Base-by-base conservation (phyloP, 2,329 filamentous ascomycete genomes). In the Talaromyces sp. region DNA sequence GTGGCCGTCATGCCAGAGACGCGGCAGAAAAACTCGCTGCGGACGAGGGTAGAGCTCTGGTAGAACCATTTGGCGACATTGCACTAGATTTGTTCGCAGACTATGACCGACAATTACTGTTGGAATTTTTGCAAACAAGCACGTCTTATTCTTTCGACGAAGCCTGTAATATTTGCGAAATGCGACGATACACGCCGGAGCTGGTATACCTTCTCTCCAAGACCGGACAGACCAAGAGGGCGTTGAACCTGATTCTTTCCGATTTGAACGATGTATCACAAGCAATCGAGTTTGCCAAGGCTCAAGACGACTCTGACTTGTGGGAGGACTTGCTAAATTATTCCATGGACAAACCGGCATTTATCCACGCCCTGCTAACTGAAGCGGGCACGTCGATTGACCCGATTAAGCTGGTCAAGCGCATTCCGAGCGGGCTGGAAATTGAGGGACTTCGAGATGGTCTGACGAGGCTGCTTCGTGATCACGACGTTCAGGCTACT, bases 281-380 rank as follows among this genome's bases (percentile, higher is more conserved):
- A 66, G 94, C 94, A 9, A 99, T 99, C 66, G 84, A 88, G 1
- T 99, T 99, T 69, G 92, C 92, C 58, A 97, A 97, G 73, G 88
- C 92, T 63, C 92, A 97, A 70, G 88, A 94, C 64, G 92, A 97
- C 68, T 87, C 88, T 0, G 92, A 97, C 67, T 82, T 99, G 0
- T 99, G 94, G 94, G 90, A 96, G 65, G 92, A 97, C 69, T 81
- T 99, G 8, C 84, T 99, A 6, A 87, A 93, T 67, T 97, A 97
- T 74, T 93, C 90, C 62, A 97, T 99, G 94, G 92, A 97, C 76
- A 96, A 97, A 70, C 94, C 94, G 0, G 86, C 86, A 46, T 99
- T 99, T 76, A 97, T 99, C 66, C 88, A 91, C 12, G 92, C 90
- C 0, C 80, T 99, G 3, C 84, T 99, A 0, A 91, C 96, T 69